Percentiles rank a stretch among this genome's conserved stretches.
These are phyloP conservation scores for Saccharomycopsis hybrid DNA, from an alignment of 1,139 yeast genomes.

Conservation along the genomic window DNA sequence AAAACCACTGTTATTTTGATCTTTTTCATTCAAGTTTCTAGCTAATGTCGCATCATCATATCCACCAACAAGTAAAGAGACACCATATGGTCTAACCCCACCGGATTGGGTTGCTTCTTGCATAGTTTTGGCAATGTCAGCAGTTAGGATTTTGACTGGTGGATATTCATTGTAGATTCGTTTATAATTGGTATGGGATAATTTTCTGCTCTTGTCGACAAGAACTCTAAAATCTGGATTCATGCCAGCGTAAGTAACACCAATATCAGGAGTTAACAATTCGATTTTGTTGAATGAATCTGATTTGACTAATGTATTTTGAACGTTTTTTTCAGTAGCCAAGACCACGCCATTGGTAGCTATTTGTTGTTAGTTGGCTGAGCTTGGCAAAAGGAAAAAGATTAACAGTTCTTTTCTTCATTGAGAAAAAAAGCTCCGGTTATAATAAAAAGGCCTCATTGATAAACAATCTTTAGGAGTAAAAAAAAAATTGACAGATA, in stretches of 20 bases:
- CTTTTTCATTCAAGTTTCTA: constrained; percentile 8
- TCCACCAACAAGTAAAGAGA: constrained; percentile 89
- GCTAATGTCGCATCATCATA: constrained; percentile 53
- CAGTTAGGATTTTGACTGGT: constrained; percentile 89
- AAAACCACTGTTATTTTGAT: constrained; percentile 47
- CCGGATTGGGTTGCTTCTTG: constrained; percentile 98
- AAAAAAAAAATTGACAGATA: no score
- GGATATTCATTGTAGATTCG: constrained; percentile 94
- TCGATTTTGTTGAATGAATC: constrained; percentile 78
- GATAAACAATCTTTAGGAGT: no score
- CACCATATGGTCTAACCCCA: constrained; percentile 98
- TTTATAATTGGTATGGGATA: constrained; percentile 89
- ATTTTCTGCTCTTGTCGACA: constrained; percentile 87
- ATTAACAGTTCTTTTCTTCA: constrained; percentile 1
- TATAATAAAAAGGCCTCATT: background rate
- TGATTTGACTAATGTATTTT: constrained; percentile 68
- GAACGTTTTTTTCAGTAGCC: constrained; percentile 91
- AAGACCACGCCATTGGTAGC: constrained; percentile 94
- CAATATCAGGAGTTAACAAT: constrained; percentile 87
- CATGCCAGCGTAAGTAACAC: constrained; percentile 97
- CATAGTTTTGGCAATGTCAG: constrained; percentile 92
- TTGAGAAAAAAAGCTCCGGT: no score
- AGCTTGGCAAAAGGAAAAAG: background rate
- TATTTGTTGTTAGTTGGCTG: constrained; percentile 10
- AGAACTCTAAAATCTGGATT: constrained; percentile 97